Conservation (phyloP, 495 filamentous ascomycete species). For the Xylona heveae region DNA sequence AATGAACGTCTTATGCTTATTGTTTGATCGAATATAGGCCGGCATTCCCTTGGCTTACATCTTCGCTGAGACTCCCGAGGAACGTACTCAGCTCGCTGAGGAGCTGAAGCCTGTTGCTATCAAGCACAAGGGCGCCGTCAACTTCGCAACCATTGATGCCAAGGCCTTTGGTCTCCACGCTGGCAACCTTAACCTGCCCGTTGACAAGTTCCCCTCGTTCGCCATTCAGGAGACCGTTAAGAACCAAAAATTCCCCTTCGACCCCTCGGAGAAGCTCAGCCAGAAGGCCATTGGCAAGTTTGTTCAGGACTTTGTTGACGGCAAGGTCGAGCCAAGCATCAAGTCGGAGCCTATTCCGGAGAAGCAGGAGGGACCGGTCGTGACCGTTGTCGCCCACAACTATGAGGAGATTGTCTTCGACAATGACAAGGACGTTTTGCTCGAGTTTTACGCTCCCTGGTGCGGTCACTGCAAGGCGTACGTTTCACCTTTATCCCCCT, state of each 20-base stretch:
- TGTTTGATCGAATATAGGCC: constrained; percentile 24
- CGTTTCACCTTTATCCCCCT: constrained; percentile 8
- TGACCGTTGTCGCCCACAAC: constrained; percentile 78
- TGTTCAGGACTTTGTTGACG: constrained; percentile 68
- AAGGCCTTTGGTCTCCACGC: constrained; percentile 89
- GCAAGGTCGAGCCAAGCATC: constrained; percentile 83
- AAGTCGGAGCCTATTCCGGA: constrained; percentile 97
- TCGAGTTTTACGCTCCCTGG: constrained; percentile 99
- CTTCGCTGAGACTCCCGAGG: constrained; percentile 84
- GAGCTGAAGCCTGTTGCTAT: constrained; percentile 34
- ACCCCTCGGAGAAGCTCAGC: constrained; percentile 65
- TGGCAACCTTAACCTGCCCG: constrained; percentile 90
- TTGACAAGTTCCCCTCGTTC: constrained; percentile 87
- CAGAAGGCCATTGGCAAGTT: constrained; percentile 58
- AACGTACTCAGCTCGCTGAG: constrained; percentile 58
- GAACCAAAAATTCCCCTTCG: constrained; percentile 92
- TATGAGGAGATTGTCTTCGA: constrained; percentile 88
- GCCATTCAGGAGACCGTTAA: constrained; percentile 92
- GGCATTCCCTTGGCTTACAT: constrained; percentile 93
- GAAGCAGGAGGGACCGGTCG: constrained; percentile 76
- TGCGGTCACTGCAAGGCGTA: constrained; percentile 97
- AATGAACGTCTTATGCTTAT: background rate
- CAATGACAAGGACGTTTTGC: constrained; percentile 86
- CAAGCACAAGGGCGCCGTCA: constrained; percentile 17
- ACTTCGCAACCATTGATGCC: constrained; percentile 77